Conservation (phyloP, 768 basidiomycete genomes). For the Trametopsis cervina region DNA sequence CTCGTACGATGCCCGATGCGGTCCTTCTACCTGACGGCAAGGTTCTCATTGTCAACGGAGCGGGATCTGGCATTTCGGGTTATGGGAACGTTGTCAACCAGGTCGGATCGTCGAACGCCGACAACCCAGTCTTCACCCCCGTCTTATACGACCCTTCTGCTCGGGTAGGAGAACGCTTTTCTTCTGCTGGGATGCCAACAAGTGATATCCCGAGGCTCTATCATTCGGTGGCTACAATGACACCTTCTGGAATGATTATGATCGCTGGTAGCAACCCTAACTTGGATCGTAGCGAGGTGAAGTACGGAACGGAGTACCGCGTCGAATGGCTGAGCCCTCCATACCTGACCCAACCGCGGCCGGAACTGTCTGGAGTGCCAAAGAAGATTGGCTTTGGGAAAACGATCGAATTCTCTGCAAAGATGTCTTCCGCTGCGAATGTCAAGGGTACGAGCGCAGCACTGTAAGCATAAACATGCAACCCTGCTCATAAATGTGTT, state of each 20-base stretch:
- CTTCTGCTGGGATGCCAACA: conserved; percentile 45
- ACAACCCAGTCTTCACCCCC: conserved; percentile 60
- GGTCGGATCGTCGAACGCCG: conserved; percentile 74
- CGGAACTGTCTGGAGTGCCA: conserved; percentile 33
- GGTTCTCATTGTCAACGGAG: conserved; percentile 73
- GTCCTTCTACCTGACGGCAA: conserved; percentile 74
- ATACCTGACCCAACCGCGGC: conserved; percentile 63
- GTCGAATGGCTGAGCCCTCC: conserved; percentile 84
- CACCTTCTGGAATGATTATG: conserved; percentile 65
- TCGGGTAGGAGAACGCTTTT: conserved; percentile 51
- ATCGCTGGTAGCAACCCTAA: conserved; percentile 84
- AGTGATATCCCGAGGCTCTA: conserved; percentile 72
- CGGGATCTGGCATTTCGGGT: conserved; percentile 63
- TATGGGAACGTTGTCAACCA: conserved; percentile 68
- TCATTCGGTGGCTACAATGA: conserved; percentile 78
- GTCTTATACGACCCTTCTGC: conserved; percentile 62
- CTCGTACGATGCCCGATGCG: conserved; percentile 75
- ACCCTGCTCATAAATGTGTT: too few species aligned
- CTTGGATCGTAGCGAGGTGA: conserved; percentile 62
- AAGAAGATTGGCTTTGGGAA: conserved; percentile 38
- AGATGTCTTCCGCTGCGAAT: conserved; percentile 32
- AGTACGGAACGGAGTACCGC: conserved; percentile 82
- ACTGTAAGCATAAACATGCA: too few species aligned
- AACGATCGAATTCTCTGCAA: conserved; percentile 39
- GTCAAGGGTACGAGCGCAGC: conserved; percentile 50